A percentile compares a stretch with the other conserved stretches of the same genome.
Evolutionary conservation across 805 yeast species (phyloP).

Genomic region (Starmerella floris): DNA sequence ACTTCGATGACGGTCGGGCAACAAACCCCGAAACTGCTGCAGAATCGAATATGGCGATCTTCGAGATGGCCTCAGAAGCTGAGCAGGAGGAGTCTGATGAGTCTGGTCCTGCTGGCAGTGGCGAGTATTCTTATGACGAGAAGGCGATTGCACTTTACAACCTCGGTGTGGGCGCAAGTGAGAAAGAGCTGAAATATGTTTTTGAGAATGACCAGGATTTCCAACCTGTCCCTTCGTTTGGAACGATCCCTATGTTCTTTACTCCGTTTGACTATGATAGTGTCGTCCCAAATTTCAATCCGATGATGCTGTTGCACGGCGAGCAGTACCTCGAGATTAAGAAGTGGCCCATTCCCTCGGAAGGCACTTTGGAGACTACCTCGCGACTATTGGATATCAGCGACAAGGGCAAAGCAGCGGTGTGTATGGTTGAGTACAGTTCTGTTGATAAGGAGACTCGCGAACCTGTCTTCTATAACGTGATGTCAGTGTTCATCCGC

Average conservation of each 20-base stretch:
- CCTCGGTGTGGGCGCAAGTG: constrained; percentile 74
- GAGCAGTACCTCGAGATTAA: constrained; percentile 77
- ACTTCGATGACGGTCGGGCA: constrained; percentile 45
- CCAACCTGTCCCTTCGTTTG: constrained; percentile 79
- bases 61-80: constrained; percentile 35
- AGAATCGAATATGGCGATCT: constrained; percentile 69
- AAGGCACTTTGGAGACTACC: constrained; percentile 48
- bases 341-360: constrained; percentile 66
- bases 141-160: constrained; percentile 73
- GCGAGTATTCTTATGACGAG: constrained; percentile 45
- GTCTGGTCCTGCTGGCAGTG: constrained; percentile 36
- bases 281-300: constrained; percentile 70
- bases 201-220: constrained; percentile 68
- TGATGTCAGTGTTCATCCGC: constrained; percentile 72
- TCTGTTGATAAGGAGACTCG: constrained; percentile 59
- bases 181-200: constrained; percentile 60
- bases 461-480: constrained; percentile 63
- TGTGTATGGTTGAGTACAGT: constrained; percentile 57
- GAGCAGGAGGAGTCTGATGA: constrained; percentile 31
- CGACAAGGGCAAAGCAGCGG: constrained; percentile 78
- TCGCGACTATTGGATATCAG: constrained; percentile 57
- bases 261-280: constrained; percentile 44
- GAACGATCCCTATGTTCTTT: constrained; percentile 75
- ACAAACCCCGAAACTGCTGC: constrained; percentile 48
- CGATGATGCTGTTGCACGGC: constrained; percentile 81